Evolutionary conservation across 1,139 yeast species (phyloP).

Genomic region (Debaryomycetaceae sp.): DNA sequence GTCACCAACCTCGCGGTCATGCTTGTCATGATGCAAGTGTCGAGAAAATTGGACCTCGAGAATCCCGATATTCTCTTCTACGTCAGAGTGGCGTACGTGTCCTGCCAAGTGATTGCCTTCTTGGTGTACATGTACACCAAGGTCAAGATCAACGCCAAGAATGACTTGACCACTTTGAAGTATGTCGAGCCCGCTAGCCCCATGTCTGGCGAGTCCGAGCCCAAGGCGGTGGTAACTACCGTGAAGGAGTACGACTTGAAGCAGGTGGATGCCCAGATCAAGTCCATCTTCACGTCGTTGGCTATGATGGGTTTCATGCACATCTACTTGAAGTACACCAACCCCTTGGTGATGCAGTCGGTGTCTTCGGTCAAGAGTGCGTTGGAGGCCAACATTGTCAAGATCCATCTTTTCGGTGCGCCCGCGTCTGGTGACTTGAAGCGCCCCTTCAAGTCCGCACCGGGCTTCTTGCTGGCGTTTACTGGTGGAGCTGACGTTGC

Average conservation of each 20-base stretch:
- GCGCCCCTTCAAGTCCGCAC: slow-evolving; percentile 94
- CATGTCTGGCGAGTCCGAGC: slow-evolving; percentile 67
- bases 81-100: slow-evolving; percentile 69
- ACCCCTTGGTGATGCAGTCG: slow-evolving; percentile 94
- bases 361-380: slow-evolving; percentile 88
- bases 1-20: slow-evolving; percentile 80
- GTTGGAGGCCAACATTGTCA: slow-evolving; percentile 84
- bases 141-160: slow-evolving; percentile 60
- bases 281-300: slow-evolving; percentile 79
- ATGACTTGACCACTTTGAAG: slow-evolving; percentile 88
- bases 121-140: slow-evolving; percentile 64
- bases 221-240: slow-evolving; percentile 80
- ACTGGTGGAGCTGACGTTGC: slow-evolving; percentile 53
- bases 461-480: slow-evolving; percentile 69
- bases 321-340: slow-evolving; percentile 94
- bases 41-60: slow-evolving; percentile 87
- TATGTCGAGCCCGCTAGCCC: slow-evolving; percentile 85
- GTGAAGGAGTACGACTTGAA: slow-evolving; percentile 90
- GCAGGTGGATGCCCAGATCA: slow-evolving; percentile 76
- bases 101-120: slow-evolving; percentile 65
- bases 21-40: slow-evolving; percentile 96
- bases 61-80: slow-evolving; percentile 71
- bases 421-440: slow-evolving; percentile 88
- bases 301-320: slow-evolving; percentile 99
- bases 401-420: slow-evolving; percentile 81